phyloP scores from a whole-genome alignment of 23 red algal species.

The Pyropia haitanensis region DNA sequence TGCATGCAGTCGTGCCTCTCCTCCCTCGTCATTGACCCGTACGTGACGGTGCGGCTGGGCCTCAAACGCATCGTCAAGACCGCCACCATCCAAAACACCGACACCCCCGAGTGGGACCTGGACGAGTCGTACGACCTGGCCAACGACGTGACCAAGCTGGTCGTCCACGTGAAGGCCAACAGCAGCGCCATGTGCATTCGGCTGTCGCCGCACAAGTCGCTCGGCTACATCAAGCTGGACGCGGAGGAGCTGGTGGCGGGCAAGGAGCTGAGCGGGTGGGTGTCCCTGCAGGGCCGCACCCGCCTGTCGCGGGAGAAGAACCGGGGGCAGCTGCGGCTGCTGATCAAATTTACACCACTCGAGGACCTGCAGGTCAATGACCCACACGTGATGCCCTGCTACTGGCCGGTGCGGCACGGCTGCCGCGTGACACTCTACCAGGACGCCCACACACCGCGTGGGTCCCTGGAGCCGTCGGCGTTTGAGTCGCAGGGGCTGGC shows the following conservation, averaged over 20 bases:
- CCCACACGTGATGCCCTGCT: not conserved
- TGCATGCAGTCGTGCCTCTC: conserved; percentile 18
- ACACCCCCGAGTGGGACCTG: conserved; percentile 37
- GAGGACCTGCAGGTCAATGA: too few relatives aligned
- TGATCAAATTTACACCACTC: not conserved
- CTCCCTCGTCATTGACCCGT: conserved; percentile 25
- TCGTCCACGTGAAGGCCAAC: conserved; percentile 49
- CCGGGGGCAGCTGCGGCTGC: conserved; percentile 20
- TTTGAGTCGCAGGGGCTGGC: not conserved
- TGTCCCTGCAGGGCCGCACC: conserved; percentile 23
- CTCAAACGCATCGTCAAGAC: conserved; percentile 58
- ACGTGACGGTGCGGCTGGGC: conserved; percentile 43
- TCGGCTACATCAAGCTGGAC: conserved; percentile 42
- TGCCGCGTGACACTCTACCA: conserved; percentile 49
- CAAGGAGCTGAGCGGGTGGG: conserved; percentile 34
- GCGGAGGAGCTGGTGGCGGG: conserved; percentile 34
- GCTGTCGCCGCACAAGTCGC: conserved; percentile 19
- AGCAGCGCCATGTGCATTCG: too few relatives aligned
- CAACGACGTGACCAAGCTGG: conserved; percentile 28
- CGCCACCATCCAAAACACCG: conserved; percentile 32
- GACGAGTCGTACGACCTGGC: conserved; percentile 34
- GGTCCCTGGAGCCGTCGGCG: not conserved
- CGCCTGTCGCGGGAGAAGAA: conserved; percentile 34
- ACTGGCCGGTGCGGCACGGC: conserved; percentile 32
- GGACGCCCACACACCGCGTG: conserved; percentile 27